Evolutionary conservation across 148 eudicot species (phyloP).

Genomic region (Spergularia marina): DNA sequence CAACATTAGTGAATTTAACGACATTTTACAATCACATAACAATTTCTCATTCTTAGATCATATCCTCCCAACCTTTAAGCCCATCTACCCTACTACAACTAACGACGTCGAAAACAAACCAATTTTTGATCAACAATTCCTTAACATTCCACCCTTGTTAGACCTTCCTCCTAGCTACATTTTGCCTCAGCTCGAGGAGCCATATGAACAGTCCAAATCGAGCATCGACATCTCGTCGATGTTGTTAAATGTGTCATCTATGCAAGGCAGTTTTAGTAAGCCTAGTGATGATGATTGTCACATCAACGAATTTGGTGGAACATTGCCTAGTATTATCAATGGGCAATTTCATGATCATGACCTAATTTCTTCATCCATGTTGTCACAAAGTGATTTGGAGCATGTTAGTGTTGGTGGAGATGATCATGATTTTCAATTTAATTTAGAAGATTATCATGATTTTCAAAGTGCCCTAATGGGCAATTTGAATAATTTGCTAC

Average conservation of each 20-base stretch:
- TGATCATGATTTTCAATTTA: constrained; percentile 12
- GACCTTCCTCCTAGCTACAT: constrained; percentile 33
- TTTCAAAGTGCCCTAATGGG: constrained; percentile 24
- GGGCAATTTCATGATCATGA: constrained; percentile 13
- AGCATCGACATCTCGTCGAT: constrained; percentile 42
- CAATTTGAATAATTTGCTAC: constrained; percentile 25
- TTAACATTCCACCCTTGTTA: constrained; percentile 17
- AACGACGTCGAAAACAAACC: constrained; percentile 2
- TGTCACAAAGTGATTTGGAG: constrained; percentile 9
- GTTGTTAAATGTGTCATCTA: constrained; percentile 35
- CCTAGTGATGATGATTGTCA: constrained; percentile 15
- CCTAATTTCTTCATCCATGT: not conserved
- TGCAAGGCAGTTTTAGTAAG: constrained; percentile 32
- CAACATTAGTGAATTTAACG: constrained; percentile 16
- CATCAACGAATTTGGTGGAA: constrained; percentile 16
- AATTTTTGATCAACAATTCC: constrained; percentile 13
- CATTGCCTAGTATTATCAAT: constrained; percentile 6
- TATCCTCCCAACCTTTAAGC: constrained; percentile 29
- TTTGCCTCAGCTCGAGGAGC: constrained; percentile 32
- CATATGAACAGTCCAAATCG: constrained; percentile 20
- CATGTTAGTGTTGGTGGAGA: not conserved
- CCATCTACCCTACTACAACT: constrained; percentile 21
- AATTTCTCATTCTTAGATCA: constrained; percentile 28
- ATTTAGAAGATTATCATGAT: constrained; percentile 20
- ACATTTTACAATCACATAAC: constrained; percentile 25